A percentile compares a stretch with the other conserved stretches of the same genome.
Conservation (phyloP, 139 green algal species). For the Chlamydomonas sp. region DNA sequence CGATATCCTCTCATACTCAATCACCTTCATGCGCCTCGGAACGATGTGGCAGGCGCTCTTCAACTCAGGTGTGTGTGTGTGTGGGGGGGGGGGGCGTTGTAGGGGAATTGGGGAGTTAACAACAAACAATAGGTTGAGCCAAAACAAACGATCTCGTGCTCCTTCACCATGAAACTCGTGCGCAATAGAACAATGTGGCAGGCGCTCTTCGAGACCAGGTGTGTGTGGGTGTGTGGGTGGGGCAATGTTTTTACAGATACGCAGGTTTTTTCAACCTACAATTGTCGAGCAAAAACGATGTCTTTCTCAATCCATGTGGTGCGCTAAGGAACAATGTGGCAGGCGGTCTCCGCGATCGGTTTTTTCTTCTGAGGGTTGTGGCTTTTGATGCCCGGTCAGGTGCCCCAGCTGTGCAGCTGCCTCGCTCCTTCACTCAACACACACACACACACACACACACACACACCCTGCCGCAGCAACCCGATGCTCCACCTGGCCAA, state of each 20-base stretch:
- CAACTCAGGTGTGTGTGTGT: constrained; percentile 9
- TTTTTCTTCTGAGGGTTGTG: background rate
- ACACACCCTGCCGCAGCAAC: constrained; percentile 25
- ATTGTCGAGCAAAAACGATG: no score
- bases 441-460: background rate
- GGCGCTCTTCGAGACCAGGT: constrained; percentile 11
- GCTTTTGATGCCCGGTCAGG: background rate
- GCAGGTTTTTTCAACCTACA: no score
- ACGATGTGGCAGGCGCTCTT: constrained; percentile 19
- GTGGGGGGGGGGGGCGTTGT: no score
- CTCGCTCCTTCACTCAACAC: background rate
- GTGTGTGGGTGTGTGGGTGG: no score
- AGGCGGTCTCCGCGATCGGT: constrained; percentile 6
- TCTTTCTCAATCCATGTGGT: constrained; percentile 17
- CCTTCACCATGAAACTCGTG: constrained; percentile 18
- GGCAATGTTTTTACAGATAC: no score
- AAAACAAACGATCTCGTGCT: constrained; percentile 27
- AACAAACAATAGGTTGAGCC: no score
- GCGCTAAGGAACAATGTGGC: constrained; percentile 19
- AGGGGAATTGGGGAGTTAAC: no score
- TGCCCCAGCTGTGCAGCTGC: background rate
- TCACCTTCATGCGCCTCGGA: constrained; percentile 17
- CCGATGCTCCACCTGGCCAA: constrained; percentile 48
- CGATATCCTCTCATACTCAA: constrained; percentile 23
- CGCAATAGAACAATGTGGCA: constrained; percentile 19